phyloP scores from a whole-genome alignment of 768 basidiomycete genomes.

The Grammothele lineata region DNA sequence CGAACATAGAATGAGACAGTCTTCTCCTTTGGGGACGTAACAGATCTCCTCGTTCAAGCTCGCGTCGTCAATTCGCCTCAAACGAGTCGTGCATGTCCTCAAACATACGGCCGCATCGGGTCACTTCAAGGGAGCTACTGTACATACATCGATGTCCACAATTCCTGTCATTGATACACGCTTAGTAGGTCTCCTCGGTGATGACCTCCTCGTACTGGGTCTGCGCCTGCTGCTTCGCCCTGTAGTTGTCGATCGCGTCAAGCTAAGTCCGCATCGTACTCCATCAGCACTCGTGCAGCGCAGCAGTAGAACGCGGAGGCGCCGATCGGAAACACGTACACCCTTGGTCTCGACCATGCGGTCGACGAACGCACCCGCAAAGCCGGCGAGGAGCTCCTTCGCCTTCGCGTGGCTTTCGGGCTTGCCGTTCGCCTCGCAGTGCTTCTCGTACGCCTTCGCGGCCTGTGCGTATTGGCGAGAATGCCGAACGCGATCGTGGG shows the following conservation, averaged over 20 bases:
- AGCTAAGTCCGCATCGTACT: slow-evolving; percentile 25
- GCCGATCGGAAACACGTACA: too few relatives aligned
- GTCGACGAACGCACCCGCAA: slow-evolving; percentile 50
- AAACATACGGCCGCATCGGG: too few relatives aligned
- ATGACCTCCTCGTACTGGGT: slow-evolving; percentile 1
- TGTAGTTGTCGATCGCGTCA: slow-evolving; percentile 40
- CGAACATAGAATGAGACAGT: too few relatives aligned
- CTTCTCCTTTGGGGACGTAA: too few relatives aligned
- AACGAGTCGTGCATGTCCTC: too few relatives aligned
- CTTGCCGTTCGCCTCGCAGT: slow-evolving; percentile 44
- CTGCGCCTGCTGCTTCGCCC: slow-evolving; percentile 31
- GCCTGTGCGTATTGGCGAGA: slow-evolving; percentile 47
- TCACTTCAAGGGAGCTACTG: too few relatives aligned
- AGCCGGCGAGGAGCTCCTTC: slow-evolving; percentile 57
- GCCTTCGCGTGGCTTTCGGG: slow-evolving; percentile 47
- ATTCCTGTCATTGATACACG: not conserved
- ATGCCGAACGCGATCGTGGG: not conserved
- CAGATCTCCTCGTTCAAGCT: too few relatives aligned
- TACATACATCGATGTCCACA: slow-evolving; percentile 2
- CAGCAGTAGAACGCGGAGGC: not conserved
- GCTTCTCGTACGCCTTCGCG: slow-evolving; percentile 58
- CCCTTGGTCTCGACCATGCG: slow-evolving; percentile 55
- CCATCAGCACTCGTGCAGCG: not conserved
- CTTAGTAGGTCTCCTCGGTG: slow-evolving; percentile 7
- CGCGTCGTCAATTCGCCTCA: too few relatives aligned